A percentile compares a stretch with the other conserved stretches of the same genome.
Conservation (phyloP, 2,329 filamentous ascomycete genomes). For the Parafenestella ontariensis region DNA sequence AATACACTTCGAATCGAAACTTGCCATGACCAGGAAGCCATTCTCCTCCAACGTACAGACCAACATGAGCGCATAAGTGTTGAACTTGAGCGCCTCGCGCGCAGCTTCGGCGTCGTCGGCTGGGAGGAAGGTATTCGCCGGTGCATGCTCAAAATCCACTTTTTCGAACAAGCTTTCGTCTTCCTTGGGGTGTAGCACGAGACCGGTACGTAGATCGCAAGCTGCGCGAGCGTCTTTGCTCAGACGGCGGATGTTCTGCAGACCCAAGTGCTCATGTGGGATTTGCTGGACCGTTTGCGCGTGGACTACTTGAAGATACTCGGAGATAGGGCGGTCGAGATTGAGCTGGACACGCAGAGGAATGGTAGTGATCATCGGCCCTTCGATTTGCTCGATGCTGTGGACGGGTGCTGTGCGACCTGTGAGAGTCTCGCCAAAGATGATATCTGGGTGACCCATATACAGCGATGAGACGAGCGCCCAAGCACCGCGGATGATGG, state of each 20-base stretch:
- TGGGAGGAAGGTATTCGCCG: slow-evolving; percentile 62
- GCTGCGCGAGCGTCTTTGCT: slow-evolving; percentile 44
- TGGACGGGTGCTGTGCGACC: slow-evolving; percentile 59
- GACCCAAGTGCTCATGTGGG: slow-evolving; percentile 68
- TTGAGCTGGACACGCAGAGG: slow-evolving; percentile 61
- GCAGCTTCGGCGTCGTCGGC: slow-evolving; percentile 64
- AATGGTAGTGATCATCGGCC: slow-evolving; percentile 67
- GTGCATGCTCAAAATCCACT: slow-evolving; percentile 34
- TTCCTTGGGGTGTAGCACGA: slow-evolving; percentile 49
- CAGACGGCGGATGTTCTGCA: slow-evolving; percentile 64
- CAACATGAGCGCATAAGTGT: slow-evolving; percentile 68
- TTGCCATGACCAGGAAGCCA: slow-evolving; percentile 67
- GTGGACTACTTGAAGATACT: slow-evolving; percentile 66
- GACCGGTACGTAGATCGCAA: slow-evolving; percentile 45
- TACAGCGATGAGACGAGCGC: slow-evolving; percentile 64
- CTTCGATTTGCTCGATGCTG: slow-evolving; percentile 62
- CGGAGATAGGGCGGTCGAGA: slow-evolving; percentile 51
- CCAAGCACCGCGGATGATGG: slow-evolving; percentile 67
- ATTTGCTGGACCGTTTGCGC: slow-evolving; percentile 64
- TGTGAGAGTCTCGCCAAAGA: slow-evolving; percentile 67
- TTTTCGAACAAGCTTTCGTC: slow-evolving; percentile 26
- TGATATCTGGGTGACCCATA: slow-evolving; percentile 60
- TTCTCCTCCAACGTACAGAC: slow-evolving; percentile 67
- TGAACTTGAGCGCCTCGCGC: slow-evolving; percentile 64
- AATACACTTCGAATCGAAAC: slow-evolving; percentile 69